These are phyloP conservation scores for Beauveria australis DNA, from an alignment of 2,329 filamentous ascomycete species.

Conservation along the genomic window DNA sequence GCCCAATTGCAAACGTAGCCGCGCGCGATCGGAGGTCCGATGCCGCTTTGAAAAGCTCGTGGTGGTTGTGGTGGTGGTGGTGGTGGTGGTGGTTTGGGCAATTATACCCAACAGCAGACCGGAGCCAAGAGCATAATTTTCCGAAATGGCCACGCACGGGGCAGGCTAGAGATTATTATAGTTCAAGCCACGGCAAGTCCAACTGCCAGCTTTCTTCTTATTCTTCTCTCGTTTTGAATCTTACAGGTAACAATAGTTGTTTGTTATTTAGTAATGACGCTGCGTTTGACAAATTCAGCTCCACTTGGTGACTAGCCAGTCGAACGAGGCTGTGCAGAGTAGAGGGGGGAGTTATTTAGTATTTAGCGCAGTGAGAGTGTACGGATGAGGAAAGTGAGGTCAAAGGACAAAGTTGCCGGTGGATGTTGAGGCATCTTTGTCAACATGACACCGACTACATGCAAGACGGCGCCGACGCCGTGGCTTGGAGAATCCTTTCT, in stretches of 20 bases:
- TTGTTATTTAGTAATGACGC: background rate
- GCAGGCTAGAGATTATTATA: background rate
- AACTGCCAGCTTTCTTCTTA: background rate
- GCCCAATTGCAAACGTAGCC: background rate
- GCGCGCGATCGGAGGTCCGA: background rate
- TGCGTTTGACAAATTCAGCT: background rate
- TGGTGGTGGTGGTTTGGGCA: background rate
- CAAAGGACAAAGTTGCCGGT: background rate
- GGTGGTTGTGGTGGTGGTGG: background rate
- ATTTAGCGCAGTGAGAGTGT: too few relatives aligned
- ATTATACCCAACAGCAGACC: background rate
- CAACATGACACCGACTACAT: background rate
- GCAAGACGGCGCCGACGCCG: background rate
- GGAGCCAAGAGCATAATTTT: too few relatives aligned
- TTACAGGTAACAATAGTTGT: background rate
- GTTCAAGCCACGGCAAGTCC: background rate
- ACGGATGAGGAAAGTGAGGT: background rate
- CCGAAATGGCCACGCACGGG: background rate
- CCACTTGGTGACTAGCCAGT: background rate
- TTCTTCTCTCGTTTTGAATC: background rate
- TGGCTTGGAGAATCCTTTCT: background rate
- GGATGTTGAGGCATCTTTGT: background rate
- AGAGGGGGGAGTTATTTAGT: background rate
- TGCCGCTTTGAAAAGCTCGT: background rate
- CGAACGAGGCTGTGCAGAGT: constrained; percentile 1